These are phyloP conservation scores for Pleodorina starrii DNA, from an alignment of 139 green algal genomes.

Conservation along the genomic window DNA sequence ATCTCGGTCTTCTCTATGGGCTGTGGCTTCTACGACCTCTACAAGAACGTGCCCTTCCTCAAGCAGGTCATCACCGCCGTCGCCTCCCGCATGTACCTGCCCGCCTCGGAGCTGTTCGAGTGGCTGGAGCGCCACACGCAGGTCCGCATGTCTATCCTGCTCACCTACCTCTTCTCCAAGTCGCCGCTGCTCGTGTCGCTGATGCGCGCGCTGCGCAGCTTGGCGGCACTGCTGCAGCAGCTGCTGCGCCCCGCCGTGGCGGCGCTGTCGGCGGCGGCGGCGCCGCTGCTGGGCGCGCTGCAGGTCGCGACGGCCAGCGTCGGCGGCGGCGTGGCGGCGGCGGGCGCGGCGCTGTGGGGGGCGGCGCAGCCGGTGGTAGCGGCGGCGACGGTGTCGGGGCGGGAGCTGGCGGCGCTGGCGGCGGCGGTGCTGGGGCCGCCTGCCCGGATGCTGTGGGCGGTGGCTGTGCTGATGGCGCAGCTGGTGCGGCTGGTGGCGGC, in stretches of 20 bases:
- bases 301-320: not conserved
- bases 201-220: conserved; percentile 56
- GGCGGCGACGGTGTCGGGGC: not conserved
- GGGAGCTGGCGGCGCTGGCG: not conserved
- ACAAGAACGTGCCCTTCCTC: conserved; percentile 86
- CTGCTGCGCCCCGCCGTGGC: conserved; percentile 22
- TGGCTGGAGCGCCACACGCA: conserved; percentile 88
- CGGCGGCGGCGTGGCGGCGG: not conserved
- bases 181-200: conserved; percentile 73
- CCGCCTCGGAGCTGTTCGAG: conserved; percentile 69
- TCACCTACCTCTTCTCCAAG: conserved; percentile 90
- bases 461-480: conserved; percentile 14
- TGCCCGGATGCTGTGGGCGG: not conserved
- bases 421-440: conserved; percentile 17
- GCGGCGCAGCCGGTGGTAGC: conserved; percentile 39
- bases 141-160: conserved; percentile 84
- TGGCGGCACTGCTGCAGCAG: conserved; percentile 36
- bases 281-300: not conserved
- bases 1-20: conserved; percentile 84
- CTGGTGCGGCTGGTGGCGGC: conserved; percentile 34
- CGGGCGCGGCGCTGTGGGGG: not conserved
- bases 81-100: conserved; percentile 66
- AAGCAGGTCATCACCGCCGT: conserved; percentile 60
- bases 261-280: not conserved
- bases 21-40: conserved; percentile 65